phyloP scores from a whole-genome alignment of 805 yeast genomes.

The Saccharomycopsis fibuligera region DNA sequence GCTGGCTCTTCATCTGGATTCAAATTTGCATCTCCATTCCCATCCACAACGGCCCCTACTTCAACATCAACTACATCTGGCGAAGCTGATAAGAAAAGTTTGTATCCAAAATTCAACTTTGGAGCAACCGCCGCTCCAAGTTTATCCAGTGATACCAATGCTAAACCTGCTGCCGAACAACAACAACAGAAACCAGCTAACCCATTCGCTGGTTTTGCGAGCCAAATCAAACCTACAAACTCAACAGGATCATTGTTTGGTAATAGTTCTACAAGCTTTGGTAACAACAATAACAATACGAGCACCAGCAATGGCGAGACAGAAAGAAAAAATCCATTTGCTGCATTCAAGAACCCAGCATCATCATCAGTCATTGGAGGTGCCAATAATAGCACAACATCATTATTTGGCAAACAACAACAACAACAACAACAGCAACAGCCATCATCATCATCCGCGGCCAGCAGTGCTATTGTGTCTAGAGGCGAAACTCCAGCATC shows the following conservation, averaged over 20 bases:
- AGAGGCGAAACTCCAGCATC: background rate
- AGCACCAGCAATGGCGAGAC: background rate
- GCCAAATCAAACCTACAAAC: constrained; percentile 9
- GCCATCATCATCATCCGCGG: background rate
- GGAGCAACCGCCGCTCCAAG: constrained; percentile 11
- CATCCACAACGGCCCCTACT: no score
- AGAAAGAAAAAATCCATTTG: constrained; percentile 9
- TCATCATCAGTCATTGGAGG: no score
- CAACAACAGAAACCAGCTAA: background rate
- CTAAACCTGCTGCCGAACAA: constrained; percentile 3
- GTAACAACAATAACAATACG: background rate
- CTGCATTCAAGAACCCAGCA: constrained; percentile 3
- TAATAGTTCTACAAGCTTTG: background rate
- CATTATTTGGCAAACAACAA: no score
- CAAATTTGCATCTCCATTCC: no score
- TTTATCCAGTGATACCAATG: background rate
- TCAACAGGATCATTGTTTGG: constrained; percentile 17
- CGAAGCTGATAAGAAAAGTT: no score
- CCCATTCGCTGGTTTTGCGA: background rate
- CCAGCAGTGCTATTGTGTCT: background rate
- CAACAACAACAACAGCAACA: background rate
- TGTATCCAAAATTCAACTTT: background rate
- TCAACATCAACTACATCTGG: background rate
- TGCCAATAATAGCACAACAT: no score
- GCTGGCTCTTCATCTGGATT: no score